phyloP scores from a whole-genome alignment of 2,329 filamentous ascomycete species.

The Pestalotiopsis sp. region DNA sequence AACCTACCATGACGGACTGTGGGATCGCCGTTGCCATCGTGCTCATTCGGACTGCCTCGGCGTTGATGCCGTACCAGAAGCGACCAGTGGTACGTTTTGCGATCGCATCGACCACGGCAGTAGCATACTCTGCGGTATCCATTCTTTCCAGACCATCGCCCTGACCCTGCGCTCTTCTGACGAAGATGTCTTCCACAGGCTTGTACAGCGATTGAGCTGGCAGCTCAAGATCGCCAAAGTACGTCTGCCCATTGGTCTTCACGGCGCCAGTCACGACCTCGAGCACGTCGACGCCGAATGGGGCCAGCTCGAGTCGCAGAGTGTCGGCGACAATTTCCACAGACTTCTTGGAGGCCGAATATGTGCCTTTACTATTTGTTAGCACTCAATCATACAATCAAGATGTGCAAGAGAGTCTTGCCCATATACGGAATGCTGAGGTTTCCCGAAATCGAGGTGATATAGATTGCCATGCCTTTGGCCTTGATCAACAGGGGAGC shows the following conservation, averaged over 20 bases:
- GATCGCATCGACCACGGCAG: constrained; percentile 23
- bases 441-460: constrained; percentile 15
- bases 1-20: constrained; percentile 22
- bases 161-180: constrained; percentile 24
- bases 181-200: constrained; percentile 21
- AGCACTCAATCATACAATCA: background rate
- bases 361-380: constrained; percentile 13
- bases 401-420: background rate
- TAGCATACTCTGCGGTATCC: constrained; percentile 26
- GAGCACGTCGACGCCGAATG: constrained; percentile 29
- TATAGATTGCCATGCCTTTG: constrained; percentile 16
- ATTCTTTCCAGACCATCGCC: constrained; percentile 22
- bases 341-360: constrained; percentile 29
- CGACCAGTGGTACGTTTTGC: constrained; percentile 19
- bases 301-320: constrained; percentile 28
- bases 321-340: constrained; percentile 28
- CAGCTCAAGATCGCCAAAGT: constrained; percentile 28
- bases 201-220: constrained; percentile 25
- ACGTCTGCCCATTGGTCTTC: constrained; percentile 28
- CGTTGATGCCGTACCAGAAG: constrained; percentile 25
- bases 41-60: constrained; percentile 21
- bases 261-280: constrained; percentile 28
- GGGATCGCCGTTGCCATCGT: constrained; percentile 23
- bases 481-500: constrained; percentile 15
- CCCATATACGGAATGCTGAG: constrained; percentile 16